Evolutionary conservation across 495 filamentous ascomycete genomes (phyloP), one percentile per base, ranked within the genome.

Genomic region (Opeltia flavorubescens): DNA sequence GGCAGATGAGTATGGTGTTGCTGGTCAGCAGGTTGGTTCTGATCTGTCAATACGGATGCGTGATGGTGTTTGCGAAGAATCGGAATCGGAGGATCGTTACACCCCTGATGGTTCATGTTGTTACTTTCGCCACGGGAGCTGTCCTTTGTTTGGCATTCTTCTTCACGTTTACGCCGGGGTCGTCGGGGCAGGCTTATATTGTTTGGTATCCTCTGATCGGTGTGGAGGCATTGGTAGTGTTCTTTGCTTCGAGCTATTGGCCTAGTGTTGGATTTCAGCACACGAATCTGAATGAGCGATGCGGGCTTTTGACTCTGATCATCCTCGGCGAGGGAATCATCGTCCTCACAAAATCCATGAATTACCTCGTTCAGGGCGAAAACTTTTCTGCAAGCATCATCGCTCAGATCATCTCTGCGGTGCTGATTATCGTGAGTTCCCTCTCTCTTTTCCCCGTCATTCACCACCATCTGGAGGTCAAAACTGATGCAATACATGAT

Each of bases 281-380:
- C 34, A 81, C 78, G 9, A 77, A 81, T 55, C 60, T 84, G 48
- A 75, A 78, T 42, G 71, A 80, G 46, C 68, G 81, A 36, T 75
- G 83, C 71, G 72, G 74, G 3, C 69, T 84, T 9, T 64, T 83
- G 6, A 83, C 80, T 0, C 65, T 84, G 36, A 81, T 83, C 52
- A 80, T 83, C 46, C 70, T 84, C 42, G 81, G 81, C 20, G 78
- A 83, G 61, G 77, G 78, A 24, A 69, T 81, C 28, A 71, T 71
- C 52, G 63, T 65, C n/a, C 61, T 73, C 43, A 70, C 70, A 29
- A 64, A 71, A 28, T 68, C 75, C 53, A 69, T 76, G 44, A 76
- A 74, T 54, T 68, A 70, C 43, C 71, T 77, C 44, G 68, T 75
- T 3, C 66, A 68, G 52, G 68, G 66, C 29, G 67, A 68, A n/a